These are phyloP conservation scores for Chloropicon primus DNA, from an alignment of 139 green algal species.

Conservation along the genomic window DNA sequence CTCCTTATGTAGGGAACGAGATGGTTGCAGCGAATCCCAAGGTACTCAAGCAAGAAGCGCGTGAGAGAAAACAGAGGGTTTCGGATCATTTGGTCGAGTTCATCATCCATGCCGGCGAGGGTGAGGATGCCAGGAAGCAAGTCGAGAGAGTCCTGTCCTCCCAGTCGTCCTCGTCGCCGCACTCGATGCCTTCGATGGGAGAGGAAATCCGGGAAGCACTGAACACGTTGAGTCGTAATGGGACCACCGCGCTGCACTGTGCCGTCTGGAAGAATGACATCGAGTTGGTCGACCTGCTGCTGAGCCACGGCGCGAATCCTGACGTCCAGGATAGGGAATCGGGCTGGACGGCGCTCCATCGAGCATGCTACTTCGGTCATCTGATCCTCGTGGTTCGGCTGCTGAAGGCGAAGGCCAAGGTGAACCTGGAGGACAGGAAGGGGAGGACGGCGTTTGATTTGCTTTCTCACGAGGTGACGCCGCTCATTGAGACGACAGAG, in stretches of 20 bases:
- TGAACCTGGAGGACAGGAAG: constrained; percentile 35
- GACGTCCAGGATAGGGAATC: constrained; percentile 20
- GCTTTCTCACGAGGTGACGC: not conserved
- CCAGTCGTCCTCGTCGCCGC: too few species aligned
- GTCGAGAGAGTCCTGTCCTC: not conserved
- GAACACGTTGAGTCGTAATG: not conserved
- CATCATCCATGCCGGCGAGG: not conserved
- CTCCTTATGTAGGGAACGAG: too few species aligned
- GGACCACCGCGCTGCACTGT: constrained; percentile 17
- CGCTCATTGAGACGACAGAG: not conserved
- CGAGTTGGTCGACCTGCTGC: constrained; percentile 8
- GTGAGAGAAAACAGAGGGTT: too few species aligned
- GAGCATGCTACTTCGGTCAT: constrained; percentile 74
- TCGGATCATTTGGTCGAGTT: not conserved
- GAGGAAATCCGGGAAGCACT: too few species aligned
- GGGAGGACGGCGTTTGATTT: constrained; percentile 11
- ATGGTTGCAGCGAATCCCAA: too few species aligned
- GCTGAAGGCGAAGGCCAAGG: constrained; percentile 34
- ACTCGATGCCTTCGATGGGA: not conserved
- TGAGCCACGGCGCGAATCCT: constrained; percentile 13
- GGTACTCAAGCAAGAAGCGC: too few species aligned
- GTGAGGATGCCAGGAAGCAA: not conserved
- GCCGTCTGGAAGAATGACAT: constrained; percentile 22
- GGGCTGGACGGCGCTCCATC: constrained; percentile 61
- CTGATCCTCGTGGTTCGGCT: constrained; percentile 44